A percentile compares a stretch with the other conserved stretches of the same genome.
phyloP scores from a whole-genome alignment of 2,329 filamentous ascomycete species.

The Phoma sp. region DNA sequence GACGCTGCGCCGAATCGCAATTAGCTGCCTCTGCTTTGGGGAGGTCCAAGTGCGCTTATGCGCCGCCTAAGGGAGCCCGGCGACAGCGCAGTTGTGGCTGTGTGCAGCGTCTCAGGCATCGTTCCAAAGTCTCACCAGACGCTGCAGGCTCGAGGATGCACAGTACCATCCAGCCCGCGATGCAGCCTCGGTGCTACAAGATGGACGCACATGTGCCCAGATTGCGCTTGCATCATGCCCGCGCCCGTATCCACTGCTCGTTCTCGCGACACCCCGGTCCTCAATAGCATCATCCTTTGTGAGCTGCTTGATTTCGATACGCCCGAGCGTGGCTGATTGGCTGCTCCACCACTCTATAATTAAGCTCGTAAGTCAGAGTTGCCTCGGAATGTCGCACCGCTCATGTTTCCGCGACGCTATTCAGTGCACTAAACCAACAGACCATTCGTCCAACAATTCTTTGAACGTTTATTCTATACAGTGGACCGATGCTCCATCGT shows the following conservation, averaged over 20 bases:
- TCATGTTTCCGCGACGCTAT: slow-evolving; percentile 11
- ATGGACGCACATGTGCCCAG: slow-evolving; percentile 12
- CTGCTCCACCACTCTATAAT: slow-evolving; percentile 13
- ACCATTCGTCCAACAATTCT: neutral
- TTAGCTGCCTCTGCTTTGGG: slow-evolving; percentile 20
- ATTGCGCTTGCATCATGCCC: slow-evolving; percentile 20
- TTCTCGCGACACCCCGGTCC: slow-evolving; percentile 4
- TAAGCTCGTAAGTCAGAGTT: slow-evolving; percentile 11
- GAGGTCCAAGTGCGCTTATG: slow-evolving; percentile 15
- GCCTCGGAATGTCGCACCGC: slow-evolving; percentile 8
- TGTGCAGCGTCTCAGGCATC: slow-evolving; percentile 5
- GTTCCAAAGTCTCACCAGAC: neutral
- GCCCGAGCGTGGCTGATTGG: slow-evolving; percentile 9
- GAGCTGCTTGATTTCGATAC: slow-evolving; percentile 14
- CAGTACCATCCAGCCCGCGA: slow-evolving; percentile 1
- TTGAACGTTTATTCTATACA: neutral
- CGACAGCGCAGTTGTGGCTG: slow-evolving; percentile 12
- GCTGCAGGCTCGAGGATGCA: neutral
- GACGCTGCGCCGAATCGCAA: slow-evolving; percentile 17
- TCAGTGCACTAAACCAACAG: neutral
- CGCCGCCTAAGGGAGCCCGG: slow-evolving; percentile 17
- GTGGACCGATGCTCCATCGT: neutral
- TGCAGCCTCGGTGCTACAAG: slow-evolving; percentile 13
- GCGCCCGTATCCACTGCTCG: slow-evolving; percentile 7
- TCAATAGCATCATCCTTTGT: slow-evolving; percentile 7